Conservation (phyloP, 371 early-diverging fungal genomes). For the Actinomucor elegans region DNA sequence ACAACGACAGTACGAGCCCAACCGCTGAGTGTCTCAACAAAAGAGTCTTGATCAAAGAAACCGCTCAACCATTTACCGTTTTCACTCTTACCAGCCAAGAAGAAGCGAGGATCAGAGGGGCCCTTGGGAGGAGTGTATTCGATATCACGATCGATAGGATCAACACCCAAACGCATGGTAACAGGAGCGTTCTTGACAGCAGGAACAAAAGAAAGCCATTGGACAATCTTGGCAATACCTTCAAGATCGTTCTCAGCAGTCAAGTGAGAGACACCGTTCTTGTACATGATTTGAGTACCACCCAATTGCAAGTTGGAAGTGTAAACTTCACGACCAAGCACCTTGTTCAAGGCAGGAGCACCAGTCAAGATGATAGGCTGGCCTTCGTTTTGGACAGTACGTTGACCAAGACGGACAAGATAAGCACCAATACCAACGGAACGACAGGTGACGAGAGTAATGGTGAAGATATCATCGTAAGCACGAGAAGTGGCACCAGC, state of each 20-base stretch:
- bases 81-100: conserved; percentile 81
- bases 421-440: conserved; percentile 99
- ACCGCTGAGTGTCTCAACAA: conserved; percentile 78
- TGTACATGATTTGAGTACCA: conserved; percentile 98
- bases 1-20: conserved; percentile 76
- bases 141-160: conserved; percentile 74
- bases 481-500: conserved; percentile 97
- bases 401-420: conserved; percentile 97
- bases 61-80: conserved; percentile 80
- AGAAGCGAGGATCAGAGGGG: conserved; percentile 90
- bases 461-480: conserved; percentile 96
- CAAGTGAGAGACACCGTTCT: conserved; percentile 97
- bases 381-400: conserved; percentile 96
- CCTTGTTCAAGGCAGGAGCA: conserved; percentile 97
- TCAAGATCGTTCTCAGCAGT: conserved; percentile 94
- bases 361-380: conserved; percentile 99
- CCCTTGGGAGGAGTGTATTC: conserved; percentile 80
- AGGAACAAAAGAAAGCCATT: conserved; percentile 95
- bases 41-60: conserved; percentile 92
- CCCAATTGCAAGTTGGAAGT: conserved; percentile 98
- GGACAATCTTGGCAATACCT: conserved; percentile 90
- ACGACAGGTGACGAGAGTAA: conserved; percentile 96
- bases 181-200: conserved; percentile 63
- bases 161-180: conserved; percentile 53
- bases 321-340: conserved; percentile 97